Conservation (phyloP, 1,284 basidiomycete species). For the Boletus semigastroideus region DNA sequence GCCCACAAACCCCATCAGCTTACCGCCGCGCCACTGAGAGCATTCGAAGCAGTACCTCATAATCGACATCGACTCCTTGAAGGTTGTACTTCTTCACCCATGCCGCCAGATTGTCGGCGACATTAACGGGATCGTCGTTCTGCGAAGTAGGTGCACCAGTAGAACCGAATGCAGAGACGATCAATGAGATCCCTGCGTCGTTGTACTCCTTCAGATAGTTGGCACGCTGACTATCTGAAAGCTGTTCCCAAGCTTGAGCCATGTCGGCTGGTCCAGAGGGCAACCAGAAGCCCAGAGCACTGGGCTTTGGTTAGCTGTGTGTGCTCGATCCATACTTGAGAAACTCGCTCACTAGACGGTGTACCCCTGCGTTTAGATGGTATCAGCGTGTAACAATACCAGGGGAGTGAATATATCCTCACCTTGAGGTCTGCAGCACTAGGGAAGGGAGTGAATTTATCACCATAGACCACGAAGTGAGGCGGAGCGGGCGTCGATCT, state of each 20-base stretch:
- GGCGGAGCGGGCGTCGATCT: not conserved
- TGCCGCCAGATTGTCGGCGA: not conserved
- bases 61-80: constrained; percentile 2
- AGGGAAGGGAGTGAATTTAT: not conserved
- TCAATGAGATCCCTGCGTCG: not conserved
- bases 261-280: not conserved
- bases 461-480: not conserved
- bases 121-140: not conserved
- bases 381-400: too few species aligned
- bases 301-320: not conserved
- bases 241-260: not conserved
- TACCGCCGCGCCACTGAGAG: too few species aligned
- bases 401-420: too few species aligned
- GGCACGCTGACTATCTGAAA: not conserved
- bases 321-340: not conserved
- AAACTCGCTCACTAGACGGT: not conserved
- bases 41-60: not conserved
- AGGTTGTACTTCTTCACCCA: constrained; percentile 1
- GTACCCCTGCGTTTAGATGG: not conserved
- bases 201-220: not conserved
- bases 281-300: not conserved
- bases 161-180: constrained; percentile 1
- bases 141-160: not conserved
- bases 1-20: not conserved
- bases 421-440: not conserved